Evolutionary conservation across 2,329 filamentous ascomycete species (phyloP), one percentile per base, ranked within the genome.

Genomic region (Epichloe typhina): DNA sequence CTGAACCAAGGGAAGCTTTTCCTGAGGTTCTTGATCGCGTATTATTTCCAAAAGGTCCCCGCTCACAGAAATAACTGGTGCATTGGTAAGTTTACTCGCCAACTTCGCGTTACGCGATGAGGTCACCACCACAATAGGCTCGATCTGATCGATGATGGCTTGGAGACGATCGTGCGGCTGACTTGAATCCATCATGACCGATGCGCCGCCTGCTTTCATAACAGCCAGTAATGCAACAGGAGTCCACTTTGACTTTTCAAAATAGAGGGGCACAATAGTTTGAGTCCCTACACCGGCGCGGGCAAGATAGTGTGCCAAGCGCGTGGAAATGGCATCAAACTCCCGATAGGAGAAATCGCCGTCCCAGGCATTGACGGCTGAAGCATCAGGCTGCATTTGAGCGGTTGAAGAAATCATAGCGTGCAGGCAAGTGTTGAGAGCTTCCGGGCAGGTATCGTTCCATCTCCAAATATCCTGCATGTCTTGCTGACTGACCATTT

Each of bases 331-430:
- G 3, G 6, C 9, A 37, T 56, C 49, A 6, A 72, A 58, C 23
- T 72, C 43, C 54, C 64, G 53, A 49, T 68, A 23, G 63, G 59
- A 48, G 66, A 69, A 53, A 66, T 67, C 60, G 70, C 76, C 49
- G 72, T 73, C 59, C 55, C 55, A 57, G 26, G 55, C 50, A 36
- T 46, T 41, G 12, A 55, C 37, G 3, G 54, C 54, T 5, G 37
- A 33, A 15, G 52, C 51, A 35, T 52, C 37, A 5, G 53, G 53
- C n/a, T 35, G 38, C 11, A 4, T 46, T 31, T 23, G 42, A 37
- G 50, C 39, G 9, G 31, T 33, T 19, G n/a, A 23, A 19, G 21
- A 36, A 23, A 54, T 48, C 38, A 54, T 15, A 15, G 50, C 39
- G 42, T 54, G 52, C 11, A 54, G 39, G 39, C 52, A 54, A 4